Base-by-base conservation (phyloP, 208 protist genomes). In the Leishmania tropica region DNA sequence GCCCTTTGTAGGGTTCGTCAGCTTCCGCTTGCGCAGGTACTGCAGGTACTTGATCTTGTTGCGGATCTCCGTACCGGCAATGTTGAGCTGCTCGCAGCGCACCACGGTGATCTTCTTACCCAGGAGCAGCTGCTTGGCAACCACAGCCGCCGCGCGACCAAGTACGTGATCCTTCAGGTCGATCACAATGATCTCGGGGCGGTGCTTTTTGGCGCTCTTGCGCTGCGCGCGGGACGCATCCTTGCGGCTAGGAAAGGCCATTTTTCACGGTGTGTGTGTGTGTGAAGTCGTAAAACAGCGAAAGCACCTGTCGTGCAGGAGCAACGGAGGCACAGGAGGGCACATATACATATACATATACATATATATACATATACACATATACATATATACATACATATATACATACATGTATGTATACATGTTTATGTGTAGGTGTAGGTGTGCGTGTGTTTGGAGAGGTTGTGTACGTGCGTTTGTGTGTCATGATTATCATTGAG, bases 91-190 rank as follows among this genome's bases (percentile, higher is more conserved):
- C 93, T 99, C 99, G 88, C 96, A 99, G 72, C 99, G 95, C 51
- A 99, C 98, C 42, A 99, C 94, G 65, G 99, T 98, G 83, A 99
- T 94, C 76, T 99, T 95, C 90, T 99, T 96, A 62, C 99, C 99
- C 75, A 90, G 85, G 2, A 99, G 93, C 47, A 99, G 88, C 90
- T 99, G 94, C 95, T 99, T 99, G 79, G 99, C 99, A 35, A 99
- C 91, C 67, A 98, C 94, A 53, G 98, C 98, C 31, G 98, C 99
- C 19, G 99, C 95, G 76, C 99, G 96, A 88, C 99, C 99, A 31
- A 99, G 86, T 31, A 99, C 90, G 91, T 99, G 99, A 77, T 98
- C 98, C 79, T 98, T 97, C 72, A 97, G 94, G 92, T 99, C 99
- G 80, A 99, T 95, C 56, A 99, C 95, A 70, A 99, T 90, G 65